Evolutionary conservation across 148 eudicot species (phyloP), one percentile per base, ranked within the genome.

Genomic region (Rheum nobile): DNA sequence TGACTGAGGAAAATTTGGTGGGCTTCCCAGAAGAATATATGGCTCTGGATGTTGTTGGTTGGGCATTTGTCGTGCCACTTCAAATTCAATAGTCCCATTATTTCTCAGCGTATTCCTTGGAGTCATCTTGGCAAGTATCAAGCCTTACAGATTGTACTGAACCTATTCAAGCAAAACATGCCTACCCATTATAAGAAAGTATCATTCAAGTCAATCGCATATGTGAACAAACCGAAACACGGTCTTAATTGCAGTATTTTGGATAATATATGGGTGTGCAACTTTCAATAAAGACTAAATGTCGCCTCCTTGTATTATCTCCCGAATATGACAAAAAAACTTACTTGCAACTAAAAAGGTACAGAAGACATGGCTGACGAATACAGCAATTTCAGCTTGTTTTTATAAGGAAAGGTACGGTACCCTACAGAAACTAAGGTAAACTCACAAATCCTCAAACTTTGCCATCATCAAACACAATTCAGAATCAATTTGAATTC

Each of bases 11-110:
- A 72, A 86, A 83, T 78, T 88, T 41, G 83, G 42, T 54, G 83
- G 28, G 77, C 74, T 81, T 44, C 90, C 85, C 72, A 81, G 68
- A 57, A 84, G 70, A 69, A 87, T 81, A 78, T 80, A 84, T 34
- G 96, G 89, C 75, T 89, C 89, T 9, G 90, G 89, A 78, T 78
- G 85, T 46, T 80, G 67, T 76, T 79, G 91, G 80, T 80, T 77
- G 72, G 73, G 90, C 38, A 82, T 72, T 78, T 82, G 89, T 61
- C 82, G 93, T 52, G 88, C 91, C 55, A 78, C 75, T 80, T 85
- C 85, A 61, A 77, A 75, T 75, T 91, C 90, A 42, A 43, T 80
- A 77, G 85, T 80, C 68, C 80, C 86, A 79, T 82, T 78, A 80
- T 80, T 78, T 74, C 82, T 75, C 82, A 75, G 76, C 82, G 82